Conservation (phyloP, 2,329 filamentous ascomycete genomes). For the Pyricularia sp. region DNA sequence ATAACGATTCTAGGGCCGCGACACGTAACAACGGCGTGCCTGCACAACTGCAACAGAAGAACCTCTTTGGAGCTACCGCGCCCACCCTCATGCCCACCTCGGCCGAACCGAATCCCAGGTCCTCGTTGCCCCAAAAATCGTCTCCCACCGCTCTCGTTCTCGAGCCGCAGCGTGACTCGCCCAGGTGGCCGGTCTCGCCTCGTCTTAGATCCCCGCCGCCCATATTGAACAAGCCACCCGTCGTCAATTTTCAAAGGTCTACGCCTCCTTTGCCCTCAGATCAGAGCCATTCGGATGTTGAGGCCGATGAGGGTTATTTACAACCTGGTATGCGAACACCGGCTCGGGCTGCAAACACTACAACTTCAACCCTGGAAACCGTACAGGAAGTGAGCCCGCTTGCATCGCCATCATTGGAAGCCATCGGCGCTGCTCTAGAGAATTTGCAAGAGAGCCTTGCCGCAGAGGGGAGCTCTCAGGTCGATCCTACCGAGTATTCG, state of each 20-base stretch:
- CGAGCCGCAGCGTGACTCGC: constrained; percentile 40
- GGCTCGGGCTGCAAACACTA: constrained; percentile 31
- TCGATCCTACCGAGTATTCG: constrained; percentile 24
- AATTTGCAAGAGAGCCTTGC: constrained; percentile 36
- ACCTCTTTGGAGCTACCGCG: constrained; percentile 54
- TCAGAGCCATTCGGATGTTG: constrained; percentile 32
- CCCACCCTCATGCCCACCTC: constrained; percentile 49
- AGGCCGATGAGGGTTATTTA: constrained; percentile 36
- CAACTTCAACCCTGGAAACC: constrained; percentile 61
- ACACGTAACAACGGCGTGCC: constrained; percentile 34
- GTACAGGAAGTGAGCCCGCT: constrained; percentile 81
- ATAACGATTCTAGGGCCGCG: constrained; percentile 49
- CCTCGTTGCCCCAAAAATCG: constrained; percentile 52
- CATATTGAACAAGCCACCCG: constrained; percentile 31
- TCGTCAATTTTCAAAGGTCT: constrained; percentile 40
- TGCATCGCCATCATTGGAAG: constrained; percentile 56
- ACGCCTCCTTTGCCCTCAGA: constrained; percentile 28
- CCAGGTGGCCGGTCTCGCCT: constrained; percentile 66
- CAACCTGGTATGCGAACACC: constrained; percentile 45
- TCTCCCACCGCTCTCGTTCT: constrained; percentile 20
- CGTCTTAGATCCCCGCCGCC: constrained; percentile 67
- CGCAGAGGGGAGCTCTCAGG: constrained; percentile 25
- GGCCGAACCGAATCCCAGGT: constrained; percentile 48
- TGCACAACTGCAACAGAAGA: constrained; percentile 32
- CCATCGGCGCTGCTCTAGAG: constrained; percentile 32